Percentiles rank a stretch among this genome's conserved stretches.
Conservation (phyloP, 306 rosid genomes). For the Sesbania bispinosa region DNA sequence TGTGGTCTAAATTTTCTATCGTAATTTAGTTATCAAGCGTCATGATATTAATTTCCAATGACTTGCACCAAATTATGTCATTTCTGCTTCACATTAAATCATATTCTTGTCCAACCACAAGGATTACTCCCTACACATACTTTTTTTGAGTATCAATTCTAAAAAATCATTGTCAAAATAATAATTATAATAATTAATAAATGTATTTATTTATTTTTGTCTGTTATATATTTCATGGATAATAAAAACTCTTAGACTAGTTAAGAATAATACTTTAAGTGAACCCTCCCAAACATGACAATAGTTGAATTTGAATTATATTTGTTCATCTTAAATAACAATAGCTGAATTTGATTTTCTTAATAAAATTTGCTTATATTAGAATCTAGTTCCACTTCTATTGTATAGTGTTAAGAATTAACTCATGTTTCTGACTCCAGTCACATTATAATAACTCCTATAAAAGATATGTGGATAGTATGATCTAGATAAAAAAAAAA, state of each 20-base stretch:
- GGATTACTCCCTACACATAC: neutral
- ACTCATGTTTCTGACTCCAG: no score
- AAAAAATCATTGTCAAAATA: neutral
- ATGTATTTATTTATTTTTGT: neutral
- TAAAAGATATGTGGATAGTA: no score
- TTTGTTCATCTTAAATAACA: no score
- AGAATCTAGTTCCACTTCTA: no score
- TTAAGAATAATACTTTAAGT: neutral
- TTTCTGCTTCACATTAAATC: neutral
- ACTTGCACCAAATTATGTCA: constrained; percentile 31
- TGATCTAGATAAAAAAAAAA: no score
- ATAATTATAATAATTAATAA: neutral
- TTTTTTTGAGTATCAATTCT: neutral
- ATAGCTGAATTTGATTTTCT: no score
- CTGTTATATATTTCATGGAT: neutral
- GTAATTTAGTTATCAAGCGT: neutral
- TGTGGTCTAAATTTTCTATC: constrained; percentile 17
- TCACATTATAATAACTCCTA: no score
- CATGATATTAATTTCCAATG: neutral
- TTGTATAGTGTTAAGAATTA: no score
- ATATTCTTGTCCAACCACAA: neutral
- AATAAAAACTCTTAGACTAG: neutral
- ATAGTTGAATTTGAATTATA: no score
- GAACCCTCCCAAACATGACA: neutral
- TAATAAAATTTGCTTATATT: no score